phyloP scores from a whole-genome alignment of 2,329 filamentous ascomycete species.

The Colletotrichum brevisporum region DNA sequence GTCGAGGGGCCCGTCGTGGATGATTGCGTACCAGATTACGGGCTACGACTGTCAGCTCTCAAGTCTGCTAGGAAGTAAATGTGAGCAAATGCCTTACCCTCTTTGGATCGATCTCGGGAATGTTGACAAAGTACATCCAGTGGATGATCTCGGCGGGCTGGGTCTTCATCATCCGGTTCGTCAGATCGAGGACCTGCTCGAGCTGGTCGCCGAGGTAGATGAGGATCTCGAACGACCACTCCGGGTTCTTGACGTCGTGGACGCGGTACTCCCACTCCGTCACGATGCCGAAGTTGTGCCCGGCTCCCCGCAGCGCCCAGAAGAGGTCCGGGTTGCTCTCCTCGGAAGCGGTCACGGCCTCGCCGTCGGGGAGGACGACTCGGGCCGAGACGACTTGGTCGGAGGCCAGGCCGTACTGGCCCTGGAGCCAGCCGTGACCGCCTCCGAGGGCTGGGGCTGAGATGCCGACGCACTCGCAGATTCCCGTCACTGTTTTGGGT shows the following conservation, averaged over 20 bases:
- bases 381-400: constrained; percentile 52
- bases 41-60: constrained; percentile 46
- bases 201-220: constrained; percentile 47
- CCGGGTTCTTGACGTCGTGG: constrained; percentile 42
- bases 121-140: constrained; percentile 53
- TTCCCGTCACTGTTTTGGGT: constrained; percentile 39
- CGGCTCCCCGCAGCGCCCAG: constrained; percentile 66
- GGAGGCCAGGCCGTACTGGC: constrained; percentile 41
- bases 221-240: constrained; percentile 44
- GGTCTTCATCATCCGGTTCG: constrained; percentile 49
- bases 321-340: constrained; percentile 55
- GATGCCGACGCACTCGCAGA: constrained; percentile 48
- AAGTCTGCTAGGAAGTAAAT: constrained; percentile 5
- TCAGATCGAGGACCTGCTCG: constrained; percentile 49
- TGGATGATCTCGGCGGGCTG: constrained; percentile 45
- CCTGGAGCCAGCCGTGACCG: constrained; percentile 39
- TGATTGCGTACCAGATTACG: constrained; percentile 56
- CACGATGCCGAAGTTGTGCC: constrained; percentile 65
- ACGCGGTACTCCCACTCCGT: constrained; percentile 55
- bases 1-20: constrained; percentile 54
- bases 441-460: constrained; percentile 42
- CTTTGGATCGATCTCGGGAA: constrained; percentile 48
- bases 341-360: constrained; percentile 44
- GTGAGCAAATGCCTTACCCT: constrained; percentile 45
- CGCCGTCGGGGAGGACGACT: constrained; percentile 47